phyloP scores from a whole-genome alignment of 495 filamentous ascomycete species.

The Daldinia loculata region DNA sequence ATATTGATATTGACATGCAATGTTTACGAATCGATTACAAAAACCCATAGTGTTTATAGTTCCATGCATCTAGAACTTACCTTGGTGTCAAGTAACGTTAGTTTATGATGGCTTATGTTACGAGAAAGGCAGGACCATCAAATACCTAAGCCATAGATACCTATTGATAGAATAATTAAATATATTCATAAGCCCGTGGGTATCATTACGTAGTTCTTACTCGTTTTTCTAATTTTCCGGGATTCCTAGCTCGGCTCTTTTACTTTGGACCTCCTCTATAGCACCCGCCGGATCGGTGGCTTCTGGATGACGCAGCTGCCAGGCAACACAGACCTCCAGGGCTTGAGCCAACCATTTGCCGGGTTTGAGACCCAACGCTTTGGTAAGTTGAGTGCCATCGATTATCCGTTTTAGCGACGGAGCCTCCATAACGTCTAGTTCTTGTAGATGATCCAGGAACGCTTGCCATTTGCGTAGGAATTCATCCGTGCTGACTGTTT shows the following conservation, averaged over 20 bases:
- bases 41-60: too few relatives aligned
- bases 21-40: too few relatives aligned
- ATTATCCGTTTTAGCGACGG: conserved; percentile 66
- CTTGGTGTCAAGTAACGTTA: too few relatives aligned
- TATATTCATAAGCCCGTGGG: conserved; percentile 4
- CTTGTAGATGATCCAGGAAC: conserved; percentile 64
- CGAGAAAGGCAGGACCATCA: neutral
- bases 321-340: conserved; percentile 74
- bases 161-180: neutral
- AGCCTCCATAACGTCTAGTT: conserved; percentile 60
- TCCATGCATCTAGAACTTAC: too few relatives aligned
- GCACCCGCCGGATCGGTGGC: conserved; percentile 65
- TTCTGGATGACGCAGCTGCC: conserved; percentile 85
- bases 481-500: conserved; percentile 40
- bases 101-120: too few relatives aligned
- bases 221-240: conserved; percentile 20
- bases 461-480: conserved; percentile 60
- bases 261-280: conserved; percentile 68
- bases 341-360: conserved; percentile 84
- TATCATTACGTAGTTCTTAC: conserved; percentile 14
- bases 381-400: conserved; percentile 70
- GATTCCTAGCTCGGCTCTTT: conserved; percentile 66
- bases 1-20: too few relatives aligned
- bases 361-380: conserved; percentile 65
- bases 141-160: neutral